phyloP scores from a whole-genome alignment of 2,329 filamentous ascomycete species.

The Neonectria hederae region DNA sequence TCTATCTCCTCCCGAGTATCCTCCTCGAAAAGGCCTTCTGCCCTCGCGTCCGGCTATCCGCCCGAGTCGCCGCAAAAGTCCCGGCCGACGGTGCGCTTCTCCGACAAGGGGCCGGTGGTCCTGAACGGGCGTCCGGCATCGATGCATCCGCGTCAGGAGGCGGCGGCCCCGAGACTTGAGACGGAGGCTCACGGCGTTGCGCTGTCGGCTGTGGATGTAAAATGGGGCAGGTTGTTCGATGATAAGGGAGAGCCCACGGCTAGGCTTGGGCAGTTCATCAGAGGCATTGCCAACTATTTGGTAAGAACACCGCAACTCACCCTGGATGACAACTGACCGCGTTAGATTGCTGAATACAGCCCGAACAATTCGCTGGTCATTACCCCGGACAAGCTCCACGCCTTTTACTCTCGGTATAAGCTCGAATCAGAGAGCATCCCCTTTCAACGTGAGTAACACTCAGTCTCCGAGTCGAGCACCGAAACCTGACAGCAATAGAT shows the following conservation, averaged over 20 bases:
- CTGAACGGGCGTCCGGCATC: slow-evolving; percentile 32
- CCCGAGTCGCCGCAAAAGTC: slow-evolving; percentile 26
- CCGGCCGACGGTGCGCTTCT: slow-evolving; percentile 46
- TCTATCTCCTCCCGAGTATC: slow-evolving; percentile 29
- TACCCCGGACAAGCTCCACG: slow-evolving; percentile 77
- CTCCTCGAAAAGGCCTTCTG: slow-evolving; percentile 21
- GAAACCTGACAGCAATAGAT: slow-evolving; percentile 47
- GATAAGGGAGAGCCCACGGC: slow-evolving; percentile 71
- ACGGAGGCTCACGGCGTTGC: slow-evolving; percentile 1
- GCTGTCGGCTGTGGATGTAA: slow-evolving; percentile 67
- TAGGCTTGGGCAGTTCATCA: slow-evolving; percentile 75
- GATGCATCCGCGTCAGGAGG: slow-evolving; percentile 11
- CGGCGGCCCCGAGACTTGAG: slow-evolving; percentile 12
- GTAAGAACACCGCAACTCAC: slow-evolving; percentile 51
- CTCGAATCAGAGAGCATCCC: slow-evolving; percentile 73
- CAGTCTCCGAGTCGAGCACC: too few species aligned
- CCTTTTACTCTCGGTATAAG: slow-evolving; percentile 75
- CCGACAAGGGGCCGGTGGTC: slow-evolving; percentile 41
- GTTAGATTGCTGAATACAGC: slow-evolving; percentile 46
- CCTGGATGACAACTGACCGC: slow-evolving; percentile 7
- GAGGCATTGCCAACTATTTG: slow-evolving; percentile 78
- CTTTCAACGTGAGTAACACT: slow-evolving; percentile 65
- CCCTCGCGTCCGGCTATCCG: background rate
- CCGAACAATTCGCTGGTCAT: slow-evolving; percentile 66
- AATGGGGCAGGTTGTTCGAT: slow-evolving; percentile 82